Conservation (phyloP, 2,329 filamentous ascomycete genomes). For the Penicillium sp. region DNA sequence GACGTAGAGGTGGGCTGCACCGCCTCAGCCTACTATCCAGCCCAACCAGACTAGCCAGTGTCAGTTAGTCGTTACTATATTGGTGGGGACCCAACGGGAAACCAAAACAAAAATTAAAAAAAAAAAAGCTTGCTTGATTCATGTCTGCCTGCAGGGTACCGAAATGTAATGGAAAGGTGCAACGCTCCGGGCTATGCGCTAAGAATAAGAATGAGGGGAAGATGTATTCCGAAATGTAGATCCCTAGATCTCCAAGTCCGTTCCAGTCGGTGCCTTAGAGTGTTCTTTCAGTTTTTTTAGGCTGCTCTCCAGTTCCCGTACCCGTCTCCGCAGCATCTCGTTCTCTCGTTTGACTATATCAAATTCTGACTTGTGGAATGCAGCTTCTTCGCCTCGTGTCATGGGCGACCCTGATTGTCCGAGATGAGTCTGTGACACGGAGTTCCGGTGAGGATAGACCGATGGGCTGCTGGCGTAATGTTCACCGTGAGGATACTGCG, state of each 20-base stretch:
- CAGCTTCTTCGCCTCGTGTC: slow-evolving; percentile 48
- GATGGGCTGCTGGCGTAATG: slow-evolving; percentile 29
- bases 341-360: slow-evolving; percentile 52
- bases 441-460: slow-evolving; percentile 35
- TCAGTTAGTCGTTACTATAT: neutral
- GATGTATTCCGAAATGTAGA: too few relatives aligned
- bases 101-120: slow-evolving; percentile 1
- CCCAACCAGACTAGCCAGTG: neutral
- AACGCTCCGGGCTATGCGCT: neutral
- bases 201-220: neutral
- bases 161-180: neutral
- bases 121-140: slow-evolving; percentile 2
- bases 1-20: slow-evolving; percentile 4
- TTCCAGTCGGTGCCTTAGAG: neutral
- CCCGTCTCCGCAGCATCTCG: slow-evolving; percentile 48
- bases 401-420: slow-evolving; percentile 32
- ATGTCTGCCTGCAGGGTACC: slow-evolving; percentile 9
- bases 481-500: slow-evolving; percentile 35
- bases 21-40: neutral
- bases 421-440: slow-evolving; percentile 33
- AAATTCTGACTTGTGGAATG: slow-evolving; percentile 47
- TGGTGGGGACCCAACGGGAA: neutral
- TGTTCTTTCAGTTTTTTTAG: slow-evolving; percentile 35
- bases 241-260: neutral
- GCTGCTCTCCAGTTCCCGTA: slow-evolving; percentile 49